A percentile compares a stretch with the other conserved stretches of the same genome.
Evolutionary conservation across 441 rosid species (phyloP).

Genomic region (Gossypium davidsonii): DNA sequence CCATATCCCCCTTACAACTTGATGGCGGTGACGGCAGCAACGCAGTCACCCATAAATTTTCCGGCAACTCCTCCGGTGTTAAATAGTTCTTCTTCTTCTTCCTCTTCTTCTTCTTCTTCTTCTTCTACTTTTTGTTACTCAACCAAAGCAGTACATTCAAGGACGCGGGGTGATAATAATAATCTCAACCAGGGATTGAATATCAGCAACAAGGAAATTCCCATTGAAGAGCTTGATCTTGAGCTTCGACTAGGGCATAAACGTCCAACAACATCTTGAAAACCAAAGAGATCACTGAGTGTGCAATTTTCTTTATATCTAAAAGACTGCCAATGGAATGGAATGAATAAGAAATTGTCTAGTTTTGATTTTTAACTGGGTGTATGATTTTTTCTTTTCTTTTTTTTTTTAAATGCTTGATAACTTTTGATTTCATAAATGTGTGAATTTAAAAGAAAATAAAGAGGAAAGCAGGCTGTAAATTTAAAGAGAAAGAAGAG

Average conservation of each 20-base stretch:
- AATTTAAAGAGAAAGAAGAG: background rate
- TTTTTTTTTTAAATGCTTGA: background rate
- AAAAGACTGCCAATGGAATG: background rate
- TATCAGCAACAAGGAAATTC: slow-evolving; percentile 17
- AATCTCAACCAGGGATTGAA: slow-evolving; percentile 1
- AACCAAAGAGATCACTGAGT: slow-evolving; percentile 2
- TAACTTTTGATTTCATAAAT: background rate
- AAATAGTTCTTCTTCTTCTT: background rate
- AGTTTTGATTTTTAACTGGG: slow-evolving; percentile 13
- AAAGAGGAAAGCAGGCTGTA: background rate
- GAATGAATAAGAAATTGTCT: slow-evolving; percentile 12
- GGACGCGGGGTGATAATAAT: slow-evolving; percentile 5
- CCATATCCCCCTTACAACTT: slow-evolving; percentile 28
- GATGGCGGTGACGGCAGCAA: slow-evolving; percentile 13
- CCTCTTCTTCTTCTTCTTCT: no score
- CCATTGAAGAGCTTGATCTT: slow-evolving; percentile 66
- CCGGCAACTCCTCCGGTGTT: background rate
- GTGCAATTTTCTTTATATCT: background rate
- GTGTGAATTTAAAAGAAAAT: background rate
- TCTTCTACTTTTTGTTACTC: no score
- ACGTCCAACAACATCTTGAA: slow-evolving; percentile 29
- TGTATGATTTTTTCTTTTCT: background rate
- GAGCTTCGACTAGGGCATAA: slow-evolving; percentile 84
- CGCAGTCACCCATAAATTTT: slow-evolving; percentile 22
- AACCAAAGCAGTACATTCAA: background rate